A percentile compares a stretch with the other conserved stretches of the same genome.
These are phyloP conservation scores for Saccharomycopsis crataegensis DNA, from an alignment of 1,139 yeast species.

Conservation along the genomic window DNA sequence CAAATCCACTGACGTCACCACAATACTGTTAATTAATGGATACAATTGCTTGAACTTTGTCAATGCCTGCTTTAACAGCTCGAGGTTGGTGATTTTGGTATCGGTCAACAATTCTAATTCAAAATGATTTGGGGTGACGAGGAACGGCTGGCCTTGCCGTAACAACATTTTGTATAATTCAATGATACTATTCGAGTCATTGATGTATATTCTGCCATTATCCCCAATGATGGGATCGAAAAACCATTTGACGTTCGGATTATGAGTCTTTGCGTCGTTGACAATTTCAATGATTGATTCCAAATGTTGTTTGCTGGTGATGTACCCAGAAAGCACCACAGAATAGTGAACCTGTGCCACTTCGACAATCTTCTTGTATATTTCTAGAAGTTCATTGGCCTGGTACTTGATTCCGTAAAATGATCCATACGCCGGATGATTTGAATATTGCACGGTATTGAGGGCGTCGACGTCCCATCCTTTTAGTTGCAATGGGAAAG, in stretches of 20 bases:
- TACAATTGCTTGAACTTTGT: conserved; percentile 40
- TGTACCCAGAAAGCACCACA: conserved; percentile 59
- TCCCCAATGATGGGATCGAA: conserved; percentile 96
- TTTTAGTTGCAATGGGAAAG: conserved; percentile 52
- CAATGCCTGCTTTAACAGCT: conserved; percentile 41
- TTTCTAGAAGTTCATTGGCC: conserved; percentile 34
- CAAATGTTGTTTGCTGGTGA: conserved; percentile 49
- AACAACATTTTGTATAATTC: conserved; percentile 57
- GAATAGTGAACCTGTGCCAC: conserved; percentile 37
- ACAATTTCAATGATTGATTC: conserved; percentile 39
- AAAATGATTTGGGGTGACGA: conserved; percentile 87
- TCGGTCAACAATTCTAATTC: conserved; percentile 74
- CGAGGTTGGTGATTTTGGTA: conserved; percentile 36
- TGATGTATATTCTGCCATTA: conserved; percentile 75
- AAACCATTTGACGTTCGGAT: conserved; percentile 40
- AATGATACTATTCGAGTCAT: conserved; percentile 46
- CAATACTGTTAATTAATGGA: conserved; percentile 50
- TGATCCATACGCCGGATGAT: conserved; percentile 60
- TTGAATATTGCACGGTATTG: conserved; percentile 57
- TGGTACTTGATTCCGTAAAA: conserved; percentile 31
- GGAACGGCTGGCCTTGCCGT: conserved; percentile 40
- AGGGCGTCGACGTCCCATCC: conserved; percentile 67
- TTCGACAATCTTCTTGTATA: conserved; percentile 40
- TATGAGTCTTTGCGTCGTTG: conserved; percentile 21
- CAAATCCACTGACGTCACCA: conserved; percentile 54